Evolutionary conservation across 306 rosid species (phyloP), one percentile per base, ranked within the genome.

Genomic region (Cucurbita pepo): DNA sequence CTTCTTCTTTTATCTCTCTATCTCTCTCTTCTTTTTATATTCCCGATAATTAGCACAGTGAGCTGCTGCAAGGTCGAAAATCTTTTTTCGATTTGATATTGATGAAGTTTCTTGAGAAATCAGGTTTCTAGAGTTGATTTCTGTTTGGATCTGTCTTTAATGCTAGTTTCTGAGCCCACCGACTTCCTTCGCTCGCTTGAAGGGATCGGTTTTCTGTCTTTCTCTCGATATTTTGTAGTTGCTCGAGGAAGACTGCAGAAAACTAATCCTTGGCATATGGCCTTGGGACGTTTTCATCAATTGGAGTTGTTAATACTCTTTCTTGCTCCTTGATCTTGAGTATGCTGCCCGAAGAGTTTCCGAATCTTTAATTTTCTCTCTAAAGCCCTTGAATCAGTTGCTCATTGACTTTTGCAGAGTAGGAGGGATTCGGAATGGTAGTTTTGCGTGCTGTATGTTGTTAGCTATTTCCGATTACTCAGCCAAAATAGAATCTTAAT

Each of bases 131-230:
- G 37, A 69, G 43, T 5, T 34, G 56, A 47, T 69, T 14, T 48
- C 44, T 69, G 57, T 48, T 48, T 69, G 73, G 73, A 69, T 69
- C 73, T 69, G 56, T 47, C 73, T 44, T 65, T 19, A 21, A 10
- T 48, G 43, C 7, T 15, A 45, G 73, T 48, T 48, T 45, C 43
- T 45, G 10, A 43, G 34, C 37, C 18, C 53, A 43, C n/a, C 37
- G 36, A 30, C 38, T 67, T 47, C 66, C 56, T 67, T 67, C 22
- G 14, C n/a, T 64, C 11, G 37, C 71, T 43, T 43, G 10, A 10
- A 6, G 53, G 47, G 41, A 67, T 47, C 19, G 54, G 72, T 19
- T 19, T 11, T 64, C 71, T 41, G 30, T 60, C 50, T 8, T 62
- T 65, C 72, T 47, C 34, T 19, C 55, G 19, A 66, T 11, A 13